Base-by-base conservation (phyloP, 2,329 filamentous ascomycete genomes). In the Mollisia scopiformis region DNA sequence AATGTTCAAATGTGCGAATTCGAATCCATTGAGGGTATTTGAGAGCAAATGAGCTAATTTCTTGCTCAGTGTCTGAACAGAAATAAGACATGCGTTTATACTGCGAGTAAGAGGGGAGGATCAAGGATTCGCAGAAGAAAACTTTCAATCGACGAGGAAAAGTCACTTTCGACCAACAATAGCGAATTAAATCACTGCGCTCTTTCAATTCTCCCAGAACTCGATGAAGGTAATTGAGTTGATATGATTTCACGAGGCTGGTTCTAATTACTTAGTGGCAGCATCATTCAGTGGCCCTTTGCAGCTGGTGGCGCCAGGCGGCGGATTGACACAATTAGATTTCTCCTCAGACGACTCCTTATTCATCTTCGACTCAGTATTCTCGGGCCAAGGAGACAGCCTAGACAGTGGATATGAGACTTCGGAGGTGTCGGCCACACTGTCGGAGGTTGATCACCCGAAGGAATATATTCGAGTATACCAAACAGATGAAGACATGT, bases 261-360 rank as follows among this genome's bases (percentile, higher is more conserved):
- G 5, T 27, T 47, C 6, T 28, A 28, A 21, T 47, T 13, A 47
- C 53, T 52, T 50, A 55, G n/a, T 49, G 27, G 16, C 55, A 75
- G 73, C 72, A 37, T 70, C 76, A 27, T 68, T 73, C 58, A 78
- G 80, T 64, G 62, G 57, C 13, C 62, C 67, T 3, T 43, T 68
- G 11, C 59, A 47, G 14, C 47, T 69, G 27, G 67, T 64, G 1
- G 43, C 78, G 10, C 79, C 80, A 1, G 80, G 81, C 1, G 80
- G 79, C 6, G 80, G 79, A 6, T 73, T 83, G 49, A 79, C 76
- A 58, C 75, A 78, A 56, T 71, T 82, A 6, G 78, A 77, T 23
- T 79, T 80, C 63, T 73, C 76, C 27, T 75, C 78, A 33, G 76
- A 76, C 53, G 79, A 82, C 62, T 64, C 67, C 14, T 63, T 67